Conservation (phyloP, 2,329 filamentous ascomycete genomes). For the Aciculosporium take region DNA sequence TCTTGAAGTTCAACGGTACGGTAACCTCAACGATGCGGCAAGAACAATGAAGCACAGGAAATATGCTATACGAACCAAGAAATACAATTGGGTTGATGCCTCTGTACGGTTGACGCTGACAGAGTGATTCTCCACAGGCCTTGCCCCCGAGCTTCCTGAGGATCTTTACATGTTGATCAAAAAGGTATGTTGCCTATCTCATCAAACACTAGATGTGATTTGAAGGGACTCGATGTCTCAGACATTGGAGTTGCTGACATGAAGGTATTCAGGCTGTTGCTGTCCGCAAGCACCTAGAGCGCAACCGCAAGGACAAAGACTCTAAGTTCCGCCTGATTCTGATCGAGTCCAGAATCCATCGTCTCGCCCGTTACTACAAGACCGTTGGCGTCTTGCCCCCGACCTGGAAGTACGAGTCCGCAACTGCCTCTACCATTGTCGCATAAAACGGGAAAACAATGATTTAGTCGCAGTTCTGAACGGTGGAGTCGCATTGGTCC, state of each 20-base stretch:
- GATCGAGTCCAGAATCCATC: constrained; percentile 99
- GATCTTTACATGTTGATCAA: constrained; percentile 99
- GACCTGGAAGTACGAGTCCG: constrained; percentile 98
- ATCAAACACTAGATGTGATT: background rate
- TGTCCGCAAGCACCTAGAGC: constrained; percentile 99
- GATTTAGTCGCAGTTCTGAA: constrained; percentile 5
- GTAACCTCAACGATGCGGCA: constrained; percentile 20
- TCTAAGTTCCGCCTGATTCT: constrained; percentile 99
- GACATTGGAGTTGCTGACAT: constrained; percentile 11
- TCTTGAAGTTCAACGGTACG: constrained; percentile 96
- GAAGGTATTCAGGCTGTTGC: constrained; percentile 58
- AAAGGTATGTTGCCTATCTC: constrained; percentile 52
- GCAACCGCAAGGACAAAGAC: constrained; percentile 99
- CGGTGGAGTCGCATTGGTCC: constrained; percentile 23
- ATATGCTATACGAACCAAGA: constrained; percentile 13
- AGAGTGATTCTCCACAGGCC: constrained; percentile 84
- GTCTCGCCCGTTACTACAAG: constrained; percentile 99
- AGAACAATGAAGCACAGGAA: constrained; percentile 15
- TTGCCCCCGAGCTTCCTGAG: constrained; percentile 96
- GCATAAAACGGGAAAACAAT: constrained; percentile 44
- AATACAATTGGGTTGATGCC: constrained; percentile 36
- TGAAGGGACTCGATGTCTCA: too few species aligned
- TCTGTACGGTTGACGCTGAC: constrained; percentile 89
- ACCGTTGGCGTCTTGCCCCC: constrained; percentile 72
- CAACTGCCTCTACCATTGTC: constrained; percentile 88